These are phyloP conservation scores for Ascocoryne sarcoides DNA, from an alignment of 2,329 filamentous ascomycete species.

Conservation along the genomic window DNA sequence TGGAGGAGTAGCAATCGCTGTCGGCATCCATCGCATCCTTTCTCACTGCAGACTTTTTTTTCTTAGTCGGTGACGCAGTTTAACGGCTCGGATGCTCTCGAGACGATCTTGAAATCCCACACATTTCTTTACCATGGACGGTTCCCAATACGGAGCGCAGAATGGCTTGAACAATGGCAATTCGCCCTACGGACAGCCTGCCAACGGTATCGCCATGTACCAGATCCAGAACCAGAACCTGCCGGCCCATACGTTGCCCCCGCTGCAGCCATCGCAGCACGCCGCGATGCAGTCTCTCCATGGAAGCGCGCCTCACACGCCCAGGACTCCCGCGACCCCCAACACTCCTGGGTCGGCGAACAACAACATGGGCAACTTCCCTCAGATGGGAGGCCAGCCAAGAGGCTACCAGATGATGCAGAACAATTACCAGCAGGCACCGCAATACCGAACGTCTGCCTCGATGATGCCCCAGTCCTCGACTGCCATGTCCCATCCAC, in stretches of 20 bases:
- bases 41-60: neutral
- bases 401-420: conserved; percentile 25
- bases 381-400: conserved; percentile 39
- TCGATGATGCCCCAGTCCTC: conserved; percentile 47
- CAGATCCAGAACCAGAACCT: conserved; percentile 33
- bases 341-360: conserved; percentile 49
- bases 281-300: conserved; percentile 45
- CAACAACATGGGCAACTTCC: conserved; percentile 43
- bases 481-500: conserved; percentile 59
- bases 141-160: conserved; percentile 20
- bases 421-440: conserved; percentile 20
- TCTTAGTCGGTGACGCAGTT: neutral
- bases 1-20: neutral
- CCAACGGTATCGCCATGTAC: conserved; percentile 28
- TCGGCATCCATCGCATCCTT: neutral
- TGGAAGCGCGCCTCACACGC: conserved; percentile 43
- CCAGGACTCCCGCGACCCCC: conserved; percentile 53
- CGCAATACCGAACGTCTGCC: conserved; percentile 11
- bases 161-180: conserved; percentile 25
- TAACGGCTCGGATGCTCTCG: conserved; percentile 8
- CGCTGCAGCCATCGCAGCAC: conserved; percentile 40
- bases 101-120: neutral
- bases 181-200: conserved; percentile 19
- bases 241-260: conserved; percentile 45
- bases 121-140: conserved; percentile 20